A percentile compares a stretch with the other conserved stretches of the same genome.
phyloP scores from a whole-genome alignment of 2,329 filamentous ascomycete species.

The Ustilaginoidea virens region DNA sequence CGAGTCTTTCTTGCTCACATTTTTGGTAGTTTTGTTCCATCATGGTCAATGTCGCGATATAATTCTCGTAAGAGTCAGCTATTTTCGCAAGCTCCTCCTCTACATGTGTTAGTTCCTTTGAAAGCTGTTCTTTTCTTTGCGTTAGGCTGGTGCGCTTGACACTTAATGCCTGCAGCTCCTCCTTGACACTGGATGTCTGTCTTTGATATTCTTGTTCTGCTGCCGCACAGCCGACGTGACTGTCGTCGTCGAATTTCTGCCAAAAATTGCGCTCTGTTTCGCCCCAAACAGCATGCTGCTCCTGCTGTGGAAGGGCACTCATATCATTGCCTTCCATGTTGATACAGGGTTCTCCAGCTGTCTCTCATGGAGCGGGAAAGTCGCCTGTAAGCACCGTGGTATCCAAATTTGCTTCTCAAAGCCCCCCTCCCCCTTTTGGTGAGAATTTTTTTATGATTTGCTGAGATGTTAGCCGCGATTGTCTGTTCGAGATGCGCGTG shows the following conservation, averaged over 20 bases:
- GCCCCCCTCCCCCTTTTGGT: too few species aligned
- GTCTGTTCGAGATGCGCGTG: too few species aligned
- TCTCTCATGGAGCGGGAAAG: too few species aligned
- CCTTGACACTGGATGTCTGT: constrained; percentile 12
- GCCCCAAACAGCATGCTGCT: constrained; percentile 18
- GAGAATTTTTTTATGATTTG: too few species aligned
- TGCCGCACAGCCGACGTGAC: constrained; percentile 10
- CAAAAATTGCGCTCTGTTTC: constrained; percentile 21
- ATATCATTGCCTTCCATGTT: constrained; percentile 11
- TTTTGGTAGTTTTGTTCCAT: constrained; percentile 18
- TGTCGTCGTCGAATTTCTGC: constrained; percentile 12
- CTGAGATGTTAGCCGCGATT: too few species aligned
- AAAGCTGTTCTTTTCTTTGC: constrained; percentile 14
- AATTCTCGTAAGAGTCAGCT: constrained; percentile 14
- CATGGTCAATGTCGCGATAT: constrained; percentile 17
- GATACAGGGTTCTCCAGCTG: too few species aligned
- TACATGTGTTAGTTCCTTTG: constrained; percentile 16
- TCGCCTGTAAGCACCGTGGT: too few species aligned
- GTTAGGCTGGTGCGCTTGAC: constrained; percentile 13
- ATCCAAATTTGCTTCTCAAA: too few species aligned
- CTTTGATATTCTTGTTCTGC: constrained; percentile 12
- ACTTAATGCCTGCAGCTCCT: constrained; percentile 14
- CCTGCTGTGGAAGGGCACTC: constrained; percentile 15
- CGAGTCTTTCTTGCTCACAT: constrained; percentile 13
- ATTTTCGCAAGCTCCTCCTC: constrained; percentile 23